Evolutionary conservation across 2,329 filamentous ascomycete species (phyloP), one percentile per base, ranked within the genome.

Genomic region (Septoria petroselini): DNA sequence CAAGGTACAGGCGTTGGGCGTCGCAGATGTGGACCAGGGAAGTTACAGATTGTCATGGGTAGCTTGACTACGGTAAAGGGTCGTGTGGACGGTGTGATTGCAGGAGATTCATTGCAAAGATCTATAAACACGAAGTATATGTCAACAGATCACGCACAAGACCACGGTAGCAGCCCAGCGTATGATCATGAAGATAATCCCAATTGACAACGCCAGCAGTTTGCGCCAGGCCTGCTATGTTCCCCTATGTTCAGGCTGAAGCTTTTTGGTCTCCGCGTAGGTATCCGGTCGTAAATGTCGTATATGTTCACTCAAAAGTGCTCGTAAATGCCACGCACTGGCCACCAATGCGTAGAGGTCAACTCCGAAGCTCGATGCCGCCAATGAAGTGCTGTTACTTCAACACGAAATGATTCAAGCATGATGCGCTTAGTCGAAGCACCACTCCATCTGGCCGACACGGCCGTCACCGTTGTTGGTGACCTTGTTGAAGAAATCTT

Each of bases 361-460:
- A 45, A 50, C 48, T 50, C 41, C 48, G 27, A 41, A 9, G 6
- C 31, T 7, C 33, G 17, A 41, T 17, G 43, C 18, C 27, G 21
- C 8, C 38, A 35, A 29, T 38, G 19, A 42, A 29, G 39, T 40
- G 44, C 23, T 23, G 21, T 15, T 18, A 14, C 21, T 30, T 8
- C n/a, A n/a, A n/a, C n/a, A n/a, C n/a, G n/a, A n/a, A n/a, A n/a
- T n/a, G n/a, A n/a, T n/a, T n/a, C n/a, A 18, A 18, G 33, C 33
- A 21, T 30, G 14, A 31, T 8, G 2, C 3, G 9, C 48, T 42
- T 64, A 66, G 38, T 56, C 64, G 60, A 71, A 73, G 63, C 65
- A 71, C 70, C 71, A 73, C 51, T 70, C 61, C 39, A 73, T 69
- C 48, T 66, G 69, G 50, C 41, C 11, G 44, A 76, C 62, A 57